A percentile compares a stretch with the other conserved stretches of the same genome.
These are phyloP conservation scores for Cytospora chrysosperma DNA, from an alignment of 2,329 filamentous ascomycete species.

Conservation along the genomic window DNA sequence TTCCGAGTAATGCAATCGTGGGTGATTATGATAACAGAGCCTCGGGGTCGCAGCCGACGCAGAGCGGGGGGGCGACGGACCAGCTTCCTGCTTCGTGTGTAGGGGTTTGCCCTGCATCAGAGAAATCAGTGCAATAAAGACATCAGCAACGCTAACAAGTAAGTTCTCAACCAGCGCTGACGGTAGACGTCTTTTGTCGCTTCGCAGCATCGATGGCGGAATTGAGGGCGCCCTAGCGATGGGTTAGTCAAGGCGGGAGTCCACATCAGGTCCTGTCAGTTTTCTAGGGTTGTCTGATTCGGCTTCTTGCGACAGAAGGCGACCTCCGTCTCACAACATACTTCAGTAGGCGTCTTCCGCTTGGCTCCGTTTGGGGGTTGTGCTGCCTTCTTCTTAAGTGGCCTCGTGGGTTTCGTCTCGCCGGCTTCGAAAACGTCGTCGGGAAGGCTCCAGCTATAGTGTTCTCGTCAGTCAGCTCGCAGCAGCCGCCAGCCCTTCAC, in stretches of 20 bases:
- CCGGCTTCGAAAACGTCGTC: constrained; percentile 84
- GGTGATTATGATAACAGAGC: constrained; percentile 2
- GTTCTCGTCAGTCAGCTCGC: constrained; percentile 25
- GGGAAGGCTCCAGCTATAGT: constrained; percentile 74
- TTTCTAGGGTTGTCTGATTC: not conserved
- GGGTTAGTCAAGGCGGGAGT: constrained; percentile 21
- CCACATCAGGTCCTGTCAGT: not conserved
- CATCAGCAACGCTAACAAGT: constrained; percentile 4
- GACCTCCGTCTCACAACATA: constrained; percentile 30
- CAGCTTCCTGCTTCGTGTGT: constrained; percentile 12
- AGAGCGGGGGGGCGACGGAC: not conserved
- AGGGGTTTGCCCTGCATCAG: constrained; percentile 21
- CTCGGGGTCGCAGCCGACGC: not conserved
- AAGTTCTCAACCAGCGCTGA: constrained; percentile 33
- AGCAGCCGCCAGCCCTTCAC: not conserved
- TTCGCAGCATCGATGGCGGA: constrained; percentile 20
- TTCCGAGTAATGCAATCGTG: not conserved
- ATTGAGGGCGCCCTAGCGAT: constrained; percentile 18
- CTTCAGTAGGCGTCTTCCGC: constrained; percentile 46
- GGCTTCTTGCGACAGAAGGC: constrained; percentile 10
- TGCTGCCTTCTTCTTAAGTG: constrained; percentile 52
- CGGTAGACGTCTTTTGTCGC: constrained; percentile 28
- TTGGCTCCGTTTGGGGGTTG: constrained; percentile 43
- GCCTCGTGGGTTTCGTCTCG: constrained; percentile 66
- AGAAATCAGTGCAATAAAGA: constrained; percentile 23